Evolutionary conservation across 495 filamentous ascomycete species (phyloP), one percentile per base, ranked within the genome.

Genomic region (Penicillium herquei): DNA sequence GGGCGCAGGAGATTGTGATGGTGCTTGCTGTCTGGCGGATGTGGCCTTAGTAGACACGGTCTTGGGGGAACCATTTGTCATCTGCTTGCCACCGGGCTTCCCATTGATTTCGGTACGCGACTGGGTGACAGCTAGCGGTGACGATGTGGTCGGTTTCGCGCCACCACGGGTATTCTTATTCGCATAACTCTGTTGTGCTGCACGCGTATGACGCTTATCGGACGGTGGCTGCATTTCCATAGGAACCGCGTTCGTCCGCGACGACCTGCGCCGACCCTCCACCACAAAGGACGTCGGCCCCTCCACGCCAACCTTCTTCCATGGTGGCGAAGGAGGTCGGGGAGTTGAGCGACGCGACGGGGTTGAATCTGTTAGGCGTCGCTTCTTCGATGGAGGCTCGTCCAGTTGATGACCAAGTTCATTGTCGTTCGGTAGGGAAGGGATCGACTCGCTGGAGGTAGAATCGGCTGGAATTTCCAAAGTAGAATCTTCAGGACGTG

Each of bases 281-380:
- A 87, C 85, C 21, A 86, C 71, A 59, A 96, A 90, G 0, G 89
- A 87, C 8, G 94, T 90, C 4, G 94, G 94, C 0, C 93, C 95
- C 41, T 96, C 90, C 26, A 84, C 88, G 43, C 88, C 86, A 49
- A 88, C 77, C 69, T 85, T 93, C 76, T 94, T 98, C 94, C 94
- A 98, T 21, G 94, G 94, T 54, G 94, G 94, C 32, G 94, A 97
- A 51, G 70, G 66, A 44, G 74, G 71, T 49, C 83, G 78, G 45
- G 81, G 74, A 17, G 72, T 70, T 11, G 82, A 81, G 30, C 73
- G 77, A 51, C 70, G 72, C 40, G 73, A 72, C 13, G 70, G 66
- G 14, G 71, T 71, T 45, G 72, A 59, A 40, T 82, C 80, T 54
- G 73, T 78, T 47, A 92, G 78, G 70, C 90, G 87, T 60, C 88